A percentile compares a stretch with the other conserved stretches of the same genome.
Evolutionary conservation across 345 rosid species (phyloP).

Genomic region (Euphorbia pulcherrima): DNA sequence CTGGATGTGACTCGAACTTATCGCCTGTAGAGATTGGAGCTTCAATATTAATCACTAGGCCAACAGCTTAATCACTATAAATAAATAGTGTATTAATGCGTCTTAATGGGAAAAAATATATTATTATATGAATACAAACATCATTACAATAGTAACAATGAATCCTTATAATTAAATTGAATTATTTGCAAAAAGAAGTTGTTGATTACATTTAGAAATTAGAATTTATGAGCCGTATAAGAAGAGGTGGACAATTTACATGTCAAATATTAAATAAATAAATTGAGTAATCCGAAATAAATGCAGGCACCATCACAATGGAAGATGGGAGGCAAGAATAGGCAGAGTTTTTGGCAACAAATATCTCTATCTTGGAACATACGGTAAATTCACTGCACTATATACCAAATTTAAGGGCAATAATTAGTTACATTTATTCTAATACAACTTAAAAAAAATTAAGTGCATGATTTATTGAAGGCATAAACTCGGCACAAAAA

Average conservation of each 20-base stretch:
- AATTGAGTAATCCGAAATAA: no score
- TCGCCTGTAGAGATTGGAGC: no score
- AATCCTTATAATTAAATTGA: no score
- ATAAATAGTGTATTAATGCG: neutral
- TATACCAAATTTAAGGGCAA: no score
- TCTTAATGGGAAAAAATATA: neutral
- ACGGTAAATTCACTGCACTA: conserved; percentile 31
- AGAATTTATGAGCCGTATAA: neutral
- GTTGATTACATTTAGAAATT: neutral
- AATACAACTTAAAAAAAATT: no score
- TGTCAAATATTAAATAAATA: neutral
- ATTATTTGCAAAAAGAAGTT: neutral
- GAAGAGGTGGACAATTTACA: neutral
- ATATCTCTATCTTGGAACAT: conserved; percentile 69
- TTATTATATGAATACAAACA: neutral
- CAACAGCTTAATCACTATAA: no score
- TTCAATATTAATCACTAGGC: no score
- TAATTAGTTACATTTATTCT: no score
- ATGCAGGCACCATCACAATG: conserved; percentile 68
- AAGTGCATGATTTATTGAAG: no score
- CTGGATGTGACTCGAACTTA: no score
- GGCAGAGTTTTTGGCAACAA: conserved; percentile 79
- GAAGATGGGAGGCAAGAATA: conserved; percentile 80
- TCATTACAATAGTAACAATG: neutral
- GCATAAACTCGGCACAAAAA: no score